Base-by-base conservation (phyloP, 768 basidiomycete genomes). In the Naganishia friedmannii region DNA sequence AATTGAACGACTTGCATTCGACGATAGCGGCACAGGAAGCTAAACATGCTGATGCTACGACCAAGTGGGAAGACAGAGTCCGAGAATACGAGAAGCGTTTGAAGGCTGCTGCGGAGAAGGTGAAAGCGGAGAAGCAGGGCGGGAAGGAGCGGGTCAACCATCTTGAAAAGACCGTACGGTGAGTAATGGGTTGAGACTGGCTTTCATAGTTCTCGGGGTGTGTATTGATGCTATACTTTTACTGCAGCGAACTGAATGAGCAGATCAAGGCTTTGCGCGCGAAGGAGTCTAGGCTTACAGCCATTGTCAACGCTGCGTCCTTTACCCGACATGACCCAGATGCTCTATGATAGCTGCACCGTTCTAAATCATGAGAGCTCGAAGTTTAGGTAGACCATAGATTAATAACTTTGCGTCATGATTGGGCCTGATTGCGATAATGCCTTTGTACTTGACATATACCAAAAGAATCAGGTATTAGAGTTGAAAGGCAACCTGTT, bases 1-100 rank as follows among this genome's bases (percentile, higher is more conserved):
- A 95, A 78, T 85, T 97, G 2, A 79, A 88, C 1, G 85, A 87
- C 28, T 87, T 90, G 3, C 95, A 98, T 78, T 92, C 94, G 81
- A 89, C 89, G 82, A 85, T 94, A 58, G 87, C 89, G 0, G 80
- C 83, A 48, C 85, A 90, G 81, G 89, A 89, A 73, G 85, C 88
- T 82, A 90, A 88, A 83, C 90, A 85, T 45, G 83, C 84, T 0
- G 83, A 83, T 0, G 89, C 90, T 0, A 93, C 96, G 74, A 83
- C 83, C 65, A 95, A 94, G 80, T 98, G 94, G 93, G 93, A 94
- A 76, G 91, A 89, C 0, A 85, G 94, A n/a, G 91, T 98, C 54
- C 89, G 88, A 80, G 94, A 98, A 81, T 93, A 94, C 75, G 92
- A 96, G 82, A 78, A 86, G 17, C 83, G 90, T 21, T 77, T 93